Base-by-base conservation (phyloP, 1,139 yeast species). In the Kluyveromyces sp. region DNA sequence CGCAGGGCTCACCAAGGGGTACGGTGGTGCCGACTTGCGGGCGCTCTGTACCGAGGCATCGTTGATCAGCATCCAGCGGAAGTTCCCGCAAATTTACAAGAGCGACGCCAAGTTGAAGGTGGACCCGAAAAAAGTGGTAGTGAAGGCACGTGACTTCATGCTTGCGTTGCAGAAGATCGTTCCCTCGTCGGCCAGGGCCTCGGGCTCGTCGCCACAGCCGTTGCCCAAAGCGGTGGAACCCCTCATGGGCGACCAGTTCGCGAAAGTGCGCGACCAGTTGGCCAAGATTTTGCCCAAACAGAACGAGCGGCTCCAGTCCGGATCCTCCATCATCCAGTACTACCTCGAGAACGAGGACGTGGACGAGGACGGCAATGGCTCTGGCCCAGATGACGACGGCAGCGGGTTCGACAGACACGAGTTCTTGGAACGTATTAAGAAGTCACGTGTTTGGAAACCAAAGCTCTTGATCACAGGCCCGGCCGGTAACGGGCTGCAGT, bases 21-120 rank as follows among this genome's bases (percentile, higher is more conserved):
- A 88, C 60, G 98, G 98, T 36, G 99, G 99, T 69, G 97, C 99
- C 2, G 99, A 92, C 66, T 71, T 94, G 52, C 73, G 97, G 47
- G 96, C 97, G 0, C 71, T 92, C 34, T 90, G 97, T 61, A 90
- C 97, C 0, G 99, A 92, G 63, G 94, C 97, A 10, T 97, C 98
- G 0, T 72, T 94, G 51, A 83, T 82, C 59, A 84, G 95, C 57
- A 92, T 92, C 42, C 97, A 92, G 66, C 72, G 98, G 54, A 78
- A 82, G 45, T 92, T 84, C 59, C 99, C 99, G 0, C 98, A 94
- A 63, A 92, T 94, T 43, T 94, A 92, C 66, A 71, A 76, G 54
- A 77, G 92, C 5, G 74, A 77, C 50, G 86, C 84, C 46, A 92
- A 89, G 61, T 73, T 92, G 42, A 66, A 73, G 43, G 83, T 94